These are phyloP conservation scores for Pythium pyrilobum DNA, from an alignment of 352 stramenopile genomes.

Conservation along the genomic window DNA sequence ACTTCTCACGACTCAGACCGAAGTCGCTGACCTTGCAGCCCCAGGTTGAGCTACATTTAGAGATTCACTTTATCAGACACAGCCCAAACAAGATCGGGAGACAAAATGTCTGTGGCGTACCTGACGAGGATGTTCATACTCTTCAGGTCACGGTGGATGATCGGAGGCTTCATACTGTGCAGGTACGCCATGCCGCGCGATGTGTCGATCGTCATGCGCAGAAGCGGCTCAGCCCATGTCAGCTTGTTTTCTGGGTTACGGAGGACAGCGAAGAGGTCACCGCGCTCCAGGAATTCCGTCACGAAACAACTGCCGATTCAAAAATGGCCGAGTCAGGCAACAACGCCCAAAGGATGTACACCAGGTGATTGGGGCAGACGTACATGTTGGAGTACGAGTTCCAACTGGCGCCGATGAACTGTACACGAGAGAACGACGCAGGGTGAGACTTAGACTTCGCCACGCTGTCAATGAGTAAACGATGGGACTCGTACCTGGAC, in stretches of 20 bases:
- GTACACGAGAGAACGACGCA: neutral
- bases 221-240: conserved; percentile 81
- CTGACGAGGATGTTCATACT: conserved; percentile 89
- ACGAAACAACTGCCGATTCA: conserved; percentile 68
- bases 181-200: conserved; percentile 97
- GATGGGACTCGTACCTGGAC: conserved; percentile 40
- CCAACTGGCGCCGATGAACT: conserved; percentile 89
- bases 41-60: conserved; percentile 67
- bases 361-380: conserved; percentile 13
- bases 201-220: conserved; percentile 88
- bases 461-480: too few species aligned
- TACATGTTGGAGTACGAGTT: conserved; percentile 92
- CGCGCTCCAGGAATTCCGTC: conserved; percentile 82
- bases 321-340: conserved; percentile 1
- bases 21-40: conserved; percentile 97
- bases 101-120: conserved; percentile 12
- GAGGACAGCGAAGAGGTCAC: conserved; percentile 77
- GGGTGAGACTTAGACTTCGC: too few species aligned
- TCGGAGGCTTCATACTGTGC: conserved; percentile 95
- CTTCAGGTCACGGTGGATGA: conserved; percentile 99
- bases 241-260: conserved; percentile 77
- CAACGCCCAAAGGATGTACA: neutral
- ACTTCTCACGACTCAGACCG: conserved; percentile 95
- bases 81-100: neutral
- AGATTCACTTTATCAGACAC: too few species aligned